Conservation (phyloP, 768 basidiomycete genomes). For the Leccinum subgranulosum region DNA sequence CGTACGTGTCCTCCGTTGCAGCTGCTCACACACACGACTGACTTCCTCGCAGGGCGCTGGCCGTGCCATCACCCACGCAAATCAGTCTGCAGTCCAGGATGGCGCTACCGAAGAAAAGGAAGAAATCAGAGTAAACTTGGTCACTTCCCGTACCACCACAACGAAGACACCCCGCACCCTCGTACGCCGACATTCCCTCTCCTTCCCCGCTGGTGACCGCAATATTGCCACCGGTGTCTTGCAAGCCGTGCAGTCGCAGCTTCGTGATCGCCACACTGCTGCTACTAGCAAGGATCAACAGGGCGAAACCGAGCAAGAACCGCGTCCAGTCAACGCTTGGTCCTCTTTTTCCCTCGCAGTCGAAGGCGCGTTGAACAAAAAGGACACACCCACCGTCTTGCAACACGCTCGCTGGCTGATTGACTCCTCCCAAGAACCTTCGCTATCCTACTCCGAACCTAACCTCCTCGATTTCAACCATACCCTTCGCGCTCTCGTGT, state of each 20-base stretch:
- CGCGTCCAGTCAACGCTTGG: slow-evolving; percentile 23
- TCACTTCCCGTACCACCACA: slow-evolving; percentile 25
- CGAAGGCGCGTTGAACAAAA: slow-evolving; percentile 17
- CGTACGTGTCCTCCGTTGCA: slow-evolving; percentile 37
- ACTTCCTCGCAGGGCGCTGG: slow-evolving; percentile 52
- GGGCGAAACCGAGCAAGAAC: slow-evolving; percentile 16
- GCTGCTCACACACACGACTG: neutral
- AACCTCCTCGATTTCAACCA: slow-evolving; percentile 58
- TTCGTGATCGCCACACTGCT: slow-evolving; percentile 55
- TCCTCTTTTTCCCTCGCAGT: slow-evolving; percentile 20
- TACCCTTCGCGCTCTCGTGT: slow-evolving; percentile 47
- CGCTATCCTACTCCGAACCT: slow-evolving; percentile 26
- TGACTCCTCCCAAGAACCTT: slow-evolving; percentile 33
- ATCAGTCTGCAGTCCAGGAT: slow-evolving; percentile 56
- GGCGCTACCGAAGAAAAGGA: slow-evolving; percentile 56
- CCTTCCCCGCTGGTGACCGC: slow-evolving; percentile 38
- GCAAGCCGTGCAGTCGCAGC: slow-evolving; percentile 60
- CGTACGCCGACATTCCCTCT: slow-evolving; percentile 58
- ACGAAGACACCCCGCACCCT: slow-evolving; percentile 43
- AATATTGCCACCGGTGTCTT: slow-evolving; percentile 49
- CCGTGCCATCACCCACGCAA: slow-evolving; percentile 71
- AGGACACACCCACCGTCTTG: slow-evolving; percentile 6
- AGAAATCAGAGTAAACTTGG: slow-evolving; percentile 38
- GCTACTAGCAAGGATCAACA: slow-evolving; percentile 16
- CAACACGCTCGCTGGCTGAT: slow-evolving; percentile 29